Evolutionary conservation across 192 early-diverging fungal genomes (phyloP).

Genomic region (Gamsiella multidivaricata): DNA sequence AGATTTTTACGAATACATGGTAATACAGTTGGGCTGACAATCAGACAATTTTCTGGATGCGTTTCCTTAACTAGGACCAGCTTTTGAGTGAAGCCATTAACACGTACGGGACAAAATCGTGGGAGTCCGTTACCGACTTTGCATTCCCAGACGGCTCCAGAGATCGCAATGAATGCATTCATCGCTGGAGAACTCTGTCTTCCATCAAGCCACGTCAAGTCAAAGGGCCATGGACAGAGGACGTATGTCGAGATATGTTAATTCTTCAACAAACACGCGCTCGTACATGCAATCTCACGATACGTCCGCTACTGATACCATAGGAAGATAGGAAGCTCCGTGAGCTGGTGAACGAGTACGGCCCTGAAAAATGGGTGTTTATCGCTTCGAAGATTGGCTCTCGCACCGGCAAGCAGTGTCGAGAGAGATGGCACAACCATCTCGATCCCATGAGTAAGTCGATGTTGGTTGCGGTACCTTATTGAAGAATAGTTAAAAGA

Average conservation of each 20-base stretch:
- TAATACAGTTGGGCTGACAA: background rate
- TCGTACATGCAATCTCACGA: background rate
- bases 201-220: conserved; percentile 31
- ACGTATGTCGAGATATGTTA: conserved; percentile 17
- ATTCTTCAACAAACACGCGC: background rate
- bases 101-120: conserved; percentile 34
- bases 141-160: conserved; percentile 42
- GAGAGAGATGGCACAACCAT: conserved; percentile 50
- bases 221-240: conserved; percentile 52
- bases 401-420: conserved; percentile 49
- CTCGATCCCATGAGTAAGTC: conserved; percentile 46
- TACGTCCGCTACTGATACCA: too few species aligned
- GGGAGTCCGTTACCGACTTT: conserved; percentile 38
- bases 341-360: conserved; percentile 44
- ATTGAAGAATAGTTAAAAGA: too few species aligned
- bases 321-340: conserved; percentile 46
- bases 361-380: conserved; percentile 53
- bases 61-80: conserved; percentile 20
- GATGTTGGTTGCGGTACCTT: background rate
- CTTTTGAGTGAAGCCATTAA: conserved; percentile 33
- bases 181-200: conserved; percentile 40
- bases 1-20: too few species aligned
- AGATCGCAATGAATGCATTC: conserved; percentile 40
- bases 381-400: conserved; percentile 50
- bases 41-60: background rate